These are phyloP conservation scores for Macrolepiota albuminosa DNA, from an alignment of 768 basidiomycete species.

Conservation along the genomic window DNA sequence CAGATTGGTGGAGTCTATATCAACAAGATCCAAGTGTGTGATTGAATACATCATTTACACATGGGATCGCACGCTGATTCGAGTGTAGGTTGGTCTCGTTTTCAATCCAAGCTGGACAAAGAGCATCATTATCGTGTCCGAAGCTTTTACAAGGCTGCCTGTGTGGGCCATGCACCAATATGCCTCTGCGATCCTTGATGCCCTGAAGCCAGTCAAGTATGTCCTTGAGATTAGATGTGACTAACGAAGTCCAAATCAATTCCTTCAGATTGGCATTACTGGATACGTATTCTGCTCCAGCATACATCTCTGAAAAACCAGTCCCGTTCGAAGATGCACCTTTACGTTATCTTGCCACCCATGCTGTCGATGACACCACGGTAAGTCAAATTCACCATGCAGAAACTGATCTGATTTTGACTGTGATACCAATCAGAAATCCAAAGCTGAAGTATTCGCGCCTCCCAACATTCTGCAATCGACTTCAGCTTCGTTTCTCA, in stretches of 20 bases:
- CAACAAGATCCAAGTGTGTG: conserved; percentile 40
- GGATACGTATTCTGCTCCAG: conserved; percentile 47
- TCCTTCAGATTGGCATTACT: conserved; percentile 41
- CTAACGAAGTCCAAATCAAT: not conserved
- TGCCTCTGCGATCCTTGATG: conserved; percentile 34
- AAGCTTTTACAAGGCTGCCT: conserved; percentile 44
- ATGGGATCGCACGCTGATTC: not conserved
- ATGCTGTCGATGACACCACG: conserved; percentile 12
- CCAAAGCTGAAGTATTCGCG: conserved; percentile 32
- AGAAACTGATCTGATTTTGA: not conserved
- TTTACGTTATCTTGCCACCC: conserved; percentile 45
- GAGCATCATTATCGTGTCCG: conserved; percentile 47
- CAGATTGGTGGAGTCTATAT: conserved; percentile 43
- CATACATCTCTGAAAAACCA: conserved; percentile 37
- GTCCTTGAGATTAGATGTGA: not conserved
- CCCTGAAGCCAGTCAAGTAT: conserved; percentile 44
- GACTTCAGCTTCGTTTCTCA: conserved; percentile 50
- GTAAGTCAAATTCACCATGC: conserved; percentile 13
- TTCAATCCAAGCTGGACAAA: conserved; percentile 48
- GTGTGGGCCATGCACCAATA: conserved; percentile 47
- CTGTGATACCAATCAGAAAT: conserved; percentile 26
- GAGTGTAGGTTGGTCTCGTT: conserved; percentile 41
- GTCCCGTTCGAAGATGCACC: conserved; percentile 40
- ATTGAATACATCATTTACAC: not conserved
- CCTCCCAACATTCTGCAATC: conserved; percentile 57